phyloP scores from a whole-genome alignment of 495 filamentous ascomycete species.

The Clavariopsis aquatica region DNA sequence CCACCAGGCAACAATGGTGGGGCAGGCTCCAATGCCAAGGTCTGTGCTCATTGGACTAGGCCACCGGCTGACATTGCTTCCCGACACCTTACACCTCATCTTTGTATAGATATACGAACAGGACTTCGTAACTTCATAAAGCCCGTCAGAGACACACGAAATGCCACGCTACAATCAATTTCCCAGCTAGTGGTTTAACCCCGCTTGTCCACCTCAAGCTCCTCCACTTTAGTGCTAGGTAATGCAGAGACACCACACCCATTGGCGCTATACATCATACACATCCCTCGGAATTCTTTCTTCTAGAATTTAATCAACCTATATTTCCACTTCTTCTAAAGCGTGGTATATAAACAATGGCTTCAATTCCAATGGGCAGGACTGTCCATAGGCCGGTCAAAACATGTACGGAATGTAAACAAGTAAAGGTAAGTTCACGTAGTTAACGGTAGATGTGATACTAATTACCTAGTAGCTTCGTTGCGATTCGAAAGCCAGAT shows the following conservation, averaged over 20 bases:
- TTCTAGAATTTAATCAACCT: too few relatives aligned
- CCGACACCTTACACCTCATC: neutral
- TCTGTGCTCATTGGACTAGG: neutral
- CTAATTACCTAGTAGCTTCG: conserved; percentile 15
- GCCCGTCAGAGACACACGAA: too few relatives aligned
- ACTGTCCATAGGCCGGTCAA: conserved; percentile 20
- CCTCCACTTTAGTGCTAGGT: too few relatives aligned
- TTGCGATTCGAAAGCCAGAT: conserved; percentile 25
- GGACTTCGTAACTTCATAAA: too few relatives aligned
- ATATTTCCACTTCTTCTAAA: too few relatives aligned
- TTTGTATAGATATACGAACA: neutral
- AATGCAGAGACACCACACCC: too few relatives aligned
- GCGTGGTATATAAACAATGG: neutral
- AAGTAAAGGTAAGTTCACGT: conserved; percentile 16
- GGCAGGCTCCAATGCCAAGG: neutral
- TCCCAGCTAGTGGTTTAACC: too few relatives aligned
- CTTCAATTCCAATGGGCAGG: conserved; percentile 5
- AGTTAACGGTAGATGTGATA: neutral
- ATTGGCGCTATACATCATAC: too few relatives aligned
- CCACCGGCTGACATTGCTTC: neutral
- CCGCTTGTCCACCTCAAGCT: too few relatives aligned
- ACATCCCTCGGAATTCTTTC: too few relatives aligned
- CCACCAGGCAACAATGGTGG: neutral
- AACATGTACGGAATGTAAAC: conserved; percentile 29
- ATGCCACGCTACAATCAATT: too few relatives aligned